phyloP scores from a whole-genome alignment of 23 red algal genomes.

The Gracilaria caudata region DNA sequence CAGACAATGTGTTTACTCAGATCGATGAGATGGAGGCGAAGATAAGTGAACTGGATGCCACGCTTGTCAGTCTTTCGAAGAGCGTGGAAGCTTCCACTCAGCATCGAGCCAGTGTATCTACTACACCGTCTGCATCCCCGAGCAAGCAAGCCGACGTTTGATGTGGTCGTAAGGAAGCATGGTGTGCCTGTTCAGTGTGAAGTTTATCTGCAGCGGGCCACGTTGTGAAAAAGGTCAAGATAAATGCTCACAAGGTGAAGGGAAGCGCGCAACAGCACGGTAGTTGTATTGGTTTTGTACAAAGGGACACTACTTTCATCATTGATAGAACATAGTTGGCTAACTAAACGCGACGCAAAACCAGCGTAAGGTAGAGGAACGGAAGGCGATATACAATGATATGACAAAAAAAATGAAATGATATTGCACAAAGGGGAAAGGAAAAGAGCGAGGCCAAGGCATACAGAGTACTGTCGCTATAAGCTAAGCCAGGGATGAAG shows the following conservation, averaged over 20 bases:
- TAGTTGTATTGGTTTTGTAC: background rate
- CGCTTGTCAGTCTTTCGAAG: slow-evolving; percentile 9
- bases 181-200: slow-evolving; percentile 14
- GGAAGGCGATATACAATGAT: background rate
- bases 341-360: background rate
- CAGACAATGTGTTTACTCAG: slow-evolving; percentile 50
- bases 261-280: background rate
- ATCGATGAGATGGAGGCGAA: slow-evolving; percentile 37
- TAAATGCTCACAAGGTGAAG: background rate
- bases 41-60: slow-evolving; percentile 21
- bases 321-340: background rate
- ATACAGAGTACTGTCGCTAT: background rate
- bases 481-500: slow-evolving; percentile 62
- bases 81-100: background rate
- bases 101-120: background rate
- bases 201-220: slow-evolving; percentile 5
- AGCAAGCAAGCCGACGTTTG: background rate
- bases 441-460: background rate
- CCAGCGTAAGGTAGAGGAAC: background rate
- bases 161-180: background rate
- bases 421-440: slow-evolving; percentile 1
- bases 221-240: background rate
- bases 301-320: background rate
- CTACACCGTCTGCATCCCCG: background rate
- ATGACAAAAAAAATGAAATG: background rate